Evolutionary conservation across 345 rosid species (phyloP).

Genomic region (Excoecaria agallocha): DNA sequence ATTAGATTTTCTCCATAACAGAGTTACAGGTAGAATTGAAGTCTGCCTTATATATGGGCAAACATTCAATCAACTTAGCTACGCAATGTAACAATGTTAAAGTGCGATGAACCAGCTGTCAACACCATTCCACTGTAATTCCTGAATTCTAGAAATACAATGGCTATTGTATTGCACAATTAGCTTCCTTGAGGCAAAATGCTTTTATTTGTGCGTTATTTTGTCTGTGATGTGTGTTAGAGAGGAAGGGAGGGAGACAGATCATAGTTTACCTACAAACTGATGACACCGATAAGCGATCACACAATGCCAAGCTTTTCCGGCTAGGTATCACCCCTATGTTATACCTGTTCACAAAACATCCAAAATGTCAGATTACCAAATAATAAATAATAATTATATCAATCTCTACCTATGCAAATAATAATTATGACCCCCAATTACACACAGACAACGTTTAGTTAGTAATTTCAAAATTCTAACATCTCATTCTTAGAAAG

Average conservation of each 20-base stretch:
- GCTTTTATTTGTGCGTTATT: too few species aligned
- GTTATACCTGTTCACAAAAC: slow-evolving; percentile 63
- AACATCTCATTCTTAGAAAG: neutral
- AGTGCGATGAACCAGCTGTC: too few species aligned
- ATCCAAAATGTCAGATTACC: slow-evolving; percentile 15
- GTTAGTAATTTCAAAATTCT: neutral
- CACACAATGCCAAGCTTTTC: slow-evolving; percentile 87
- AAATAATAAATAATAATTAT: neutral
- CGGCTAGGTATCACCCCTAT: slow-evolving; percentile 85
- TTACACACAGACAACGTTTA: neutral
- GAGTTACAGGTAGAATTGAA: neutral
- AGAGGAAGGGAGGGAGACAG: neutral
- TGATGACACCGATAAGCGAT: slow-evolving; percentile 66
- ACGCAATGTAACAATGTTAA: too few species aligned
- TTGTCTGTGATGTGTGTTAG: too few species aligned
- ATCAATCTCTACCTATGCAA: neutral
- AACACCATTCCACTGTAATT: neutral
- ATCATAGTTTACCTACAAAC: slow-evolving; percentile 57
- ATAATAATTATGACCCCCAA: neutral
- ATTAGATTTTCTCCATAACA: neutral
- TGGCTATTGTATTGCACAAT: neutral
- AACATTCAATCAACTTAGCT: neutral
- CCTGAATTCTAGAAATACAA: neutral
- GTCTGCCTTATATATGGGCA: neutral
- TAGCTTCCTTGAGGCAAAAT: neutral